Conservation (phyloP, 169 alveolate genomes). For the Plasmodium berghei region DNA sequence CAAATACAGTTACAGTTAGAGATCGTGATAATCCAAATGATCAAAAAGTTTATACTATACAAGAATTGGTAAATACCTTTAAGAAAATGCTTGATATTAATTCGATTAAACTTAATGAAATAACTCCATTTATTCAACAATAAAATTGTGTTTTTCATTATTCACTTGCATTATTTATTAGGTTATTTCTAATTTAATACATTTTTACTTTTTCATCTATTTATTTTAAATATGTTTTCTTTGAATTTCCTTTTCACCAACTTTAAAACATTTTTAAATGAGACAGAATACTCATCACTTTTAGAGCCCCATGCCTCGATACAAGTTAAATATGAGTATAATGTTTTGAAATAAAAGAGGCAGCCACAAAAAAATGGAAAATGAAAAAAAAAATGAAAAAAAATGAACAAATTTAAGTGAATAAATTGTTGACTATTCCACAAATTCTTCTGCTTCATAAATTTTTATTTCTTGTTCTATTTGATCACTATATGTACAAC, state of each 20-base stretch:
- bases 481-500: constrained; percentile 40
- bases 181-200: too few relatives aligned
- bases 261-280: too few relatives aligned
- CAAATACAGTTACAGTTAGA: constrained; percentile 90
- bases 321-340: too few relatives aligned
- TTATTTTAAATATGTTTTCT: too few relatives aligned
- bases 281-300: too few relatives aligned
- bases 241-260: too few relatives aligned
- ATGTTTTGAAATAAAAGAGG: too few relatives aligned
- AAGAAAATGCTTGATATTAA: constrained; percentile 72
- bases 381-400: not conserved
- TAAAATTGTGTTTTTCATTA: not conserved
- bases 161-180: not conserved
- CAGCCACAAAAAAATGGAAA: too few relatives aligned
- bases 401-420: not conserved
- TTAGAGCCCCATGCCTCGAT: too few relatives aligned
- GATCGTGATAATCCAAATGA: constrained; percentile 86
- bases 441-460: constrained; percentile 13
- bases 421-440: too few relatives aligned
- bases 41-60: constrained; percentile 82
- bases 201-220: too few relatives aligned
- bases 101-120: constrained; percentile 74
- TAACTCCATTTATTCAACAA: constrained; percentile 17
- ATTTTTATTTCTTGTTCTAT: constrained; percentile 46
- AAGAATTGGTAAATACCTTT: constrained; percentile 78